Evolutionary conservation across 2,329 filamentous ascomycete species (phyloP).

Genomic region (Calonectria honghensis): DNA sequence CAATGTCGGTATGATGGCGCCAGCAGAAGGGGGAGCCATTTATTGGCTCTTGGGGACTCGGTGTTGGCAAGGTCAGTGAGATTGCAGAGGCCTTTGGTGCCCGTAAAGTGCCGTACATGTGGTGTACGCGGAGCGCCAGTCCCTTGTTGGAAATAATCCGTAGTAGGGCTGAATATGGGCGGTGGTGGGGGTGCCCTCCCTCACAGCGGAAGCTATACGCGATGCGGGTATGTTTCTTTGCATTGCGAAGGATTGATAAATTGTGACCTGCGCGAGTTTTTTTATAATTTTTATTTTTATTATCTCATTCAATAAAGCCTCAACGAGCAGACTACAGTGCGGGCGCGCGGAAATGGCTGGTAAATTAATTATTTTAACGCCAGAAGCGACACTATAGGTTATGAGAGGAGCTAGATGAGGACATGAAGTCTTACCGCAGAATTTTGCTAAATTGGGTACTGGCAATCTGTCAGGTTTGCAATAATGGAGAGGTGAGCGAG

Average conservation of each 20-base stretch:
- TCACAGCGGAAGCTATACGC: background rate
- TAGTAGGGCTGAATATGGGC: conserved; percentile 36
- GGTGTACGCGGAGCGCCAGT: background rate
- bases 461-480: background rate
- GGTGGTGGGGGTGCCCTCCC: background rate
- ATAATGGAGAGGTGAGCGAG: background rate
- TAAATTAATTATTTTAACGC: background rate
- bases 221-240: background rate
- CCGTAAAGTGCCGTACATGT: conserved; percentile 3
- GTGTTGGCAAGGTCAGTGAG: background rate
- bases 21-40: background rate
- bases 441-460: background rate
- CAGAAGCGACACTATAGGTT: conserved; percentile 8
- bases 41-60: background rate
- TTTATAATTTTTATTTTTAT: no score
- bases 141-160: background rate
- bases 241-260: background rate
- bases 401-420: background rate
- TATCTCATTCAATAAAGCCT: background rate
- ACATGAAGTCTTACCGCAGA: background rate
- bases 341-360: no score
- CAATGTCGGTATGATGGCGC: conserved; percentile 28
- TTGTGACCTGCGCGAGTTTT: background rate
- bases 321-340: background rate
- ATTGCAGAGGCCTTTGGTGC: background rate